Base-by-base conservation (phyloP, 768 basidiomycete genomes). In the Boletus eberwhitei region DNA sequence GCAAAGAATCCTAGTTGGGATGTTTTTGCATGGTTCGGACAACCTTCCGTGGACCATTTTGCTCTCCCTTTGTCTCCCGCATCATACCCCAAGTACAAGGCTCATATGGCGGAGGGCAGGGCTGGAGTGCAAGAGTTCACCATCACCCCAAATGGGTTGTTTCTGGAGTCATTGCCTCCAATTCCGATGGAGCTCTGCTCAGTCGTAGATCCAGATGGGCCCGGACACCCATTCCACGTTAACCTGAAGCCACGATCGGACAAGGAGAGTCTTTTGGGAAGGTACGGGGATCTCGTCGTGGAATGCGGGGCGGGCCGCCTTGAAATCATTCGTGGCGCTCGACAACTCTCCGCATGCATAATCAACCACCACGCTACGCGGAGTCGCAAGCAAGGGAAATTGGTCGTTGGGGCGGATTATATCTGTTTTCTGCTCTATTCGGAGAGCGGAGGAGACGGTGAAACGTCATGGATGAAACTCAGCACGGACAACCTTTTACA, bases 1-100 rank as follows among this genome's bases (percentile, higher is more conserved):
- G 40, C 17, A 12, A 52, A 40, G 21, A 42, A 29, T 1, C 41
- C 43, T 14, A 16, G 19, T 2, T 59, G 53, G 62, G 49, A 60
- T 13, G 17, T 64, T 4, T 64, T 63, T 41, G 44, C 44, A 8
- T 63, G 61, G 60, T 47, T 14, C 16, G 61, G 62, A 22, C 32
- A 49, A 17, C 46, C 50, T 21, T 63, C 53, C 9, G 7, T 26
- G 38, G 21, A 60, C 36, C 47, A 62, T n/a, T 41, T 46, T 44
- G 48, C 62, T 22, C 35, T 62, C 29, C 61, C 61, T 29, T 46
- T 41, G 2, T 59, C 44, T 6, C 61, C 61, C 2, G 42, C 49
- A 37, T 63, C 58, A 40, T 62, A 62, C 37, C 34, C 36, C 1
- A 31, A 11, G 14, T 60, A 52, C 39, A 54, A 57, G 12, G 8